Conservation (phyloP, 306 rosid genomes). For the Aeschynomene evenia region DNA sequence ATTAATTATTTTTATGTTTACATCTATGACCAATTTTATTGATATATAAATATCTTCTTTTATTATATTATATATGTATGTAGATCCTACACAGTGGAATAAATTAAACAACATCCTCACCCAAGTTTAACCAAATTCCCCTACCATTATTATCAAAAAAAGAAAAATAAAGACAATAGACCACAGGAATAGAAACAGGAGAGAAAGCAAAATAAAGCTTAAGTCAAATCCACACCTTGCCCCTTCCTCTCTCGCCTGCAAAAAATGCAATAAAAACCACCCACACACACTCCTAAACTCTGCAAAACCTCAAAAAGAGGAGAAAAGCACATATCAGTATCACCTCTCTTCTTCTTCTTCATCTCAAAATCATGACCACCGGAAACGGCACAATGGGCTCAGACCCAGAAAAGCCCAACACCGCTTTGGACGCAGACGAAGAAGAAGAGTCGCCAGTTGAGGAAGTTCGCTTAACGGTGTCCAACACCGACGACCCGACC, state of each 20-base stretch:
- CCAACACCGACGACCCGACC: conserved; percentile 58
- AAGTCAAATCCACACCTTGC: not conserved
- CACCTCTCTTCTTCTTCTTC: not conserved
- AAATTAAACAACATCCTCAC: not conserved
- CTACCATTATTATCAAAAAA: not conserved
- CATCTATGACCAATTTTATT: too few relatives aligned
- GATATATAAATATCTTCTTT: too few relatives aligned
- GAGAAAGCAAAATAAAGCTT: too few relatives aligned
- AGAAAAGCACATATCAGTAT: not conserved
- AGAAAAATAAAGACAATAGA: too few relatives aligned
- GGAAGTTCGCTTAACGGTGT: conserved; percentile 65
- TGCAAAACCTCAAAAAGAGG: not conserved
- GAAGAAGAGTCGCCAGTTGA: conserved; percentile 67
- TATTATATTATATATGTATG: not conserved
- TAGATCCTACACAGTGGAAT: not conserved
- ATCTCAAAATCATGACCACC: not conserved
- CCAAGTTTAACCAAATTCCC: not conserved
- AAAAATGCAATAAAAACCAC: not conserved
- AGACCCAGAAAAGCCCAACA: conserved; percentile 8
- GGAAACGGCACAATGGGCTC: not conserved
- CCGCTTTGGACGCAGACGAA: conserved; percentile 7
- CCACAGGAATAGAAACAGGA: not conserved
- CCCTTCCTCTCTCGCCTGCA: not conserved
- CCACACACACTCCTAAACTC: not conserved
- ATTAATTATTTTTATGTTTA: too few relatives aligned